These are phyloP conservation scores for Ulvella scutata DNA, from an alignment of 139 green algal genomes.

Conservation along the genomic window DNA sequence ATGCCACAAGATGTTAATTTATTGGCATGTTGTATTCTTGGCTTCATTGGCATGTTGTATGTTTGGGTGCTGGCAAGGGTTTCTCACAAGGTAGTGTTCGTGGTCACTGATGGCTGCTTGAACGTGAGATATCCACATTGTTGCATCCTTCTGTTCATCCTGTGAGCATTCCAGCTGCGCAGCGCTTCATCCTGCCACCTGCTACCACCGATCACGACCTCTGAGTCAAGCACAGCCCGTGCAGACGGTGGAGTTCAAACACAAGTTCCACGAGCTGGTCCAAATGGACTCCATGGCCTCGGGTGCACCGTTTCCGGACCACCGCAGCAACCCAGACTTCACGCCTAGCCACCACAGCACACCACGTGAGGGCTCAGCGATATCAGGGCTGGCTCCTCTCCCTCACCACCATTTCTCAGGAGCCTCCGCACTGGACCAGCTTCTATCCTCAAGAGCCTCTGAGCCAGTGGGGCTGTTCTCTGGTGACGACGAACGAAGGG, in stretches of 20 bases:
- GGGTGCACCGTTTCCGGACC: not conserved
- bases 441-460: not conserved
- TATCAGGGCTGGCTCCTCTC: not conserved
- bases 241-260: not conserved
- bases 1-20: too few species aligned
- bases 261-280: not conserved
- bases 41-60: too few species aligned
- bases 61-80: too few species aligned
- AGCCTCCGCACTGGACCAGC: not conserved
- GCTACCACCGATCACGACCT: not conserved
- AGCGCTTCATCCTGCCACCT: not conserved
- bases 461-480: not conserved
- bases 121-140: too few species aligned
- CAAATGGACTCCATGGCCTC: not conserved
- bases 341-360: not conserved
- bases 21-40: too few species aligned
- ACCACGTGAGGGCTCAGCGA: not conserved
- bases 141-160: too few species aligned
- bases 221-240: not conserved
- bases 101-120: too few species aligned
- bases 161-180: not conserved
- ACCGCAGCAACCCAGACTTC: not conserved
- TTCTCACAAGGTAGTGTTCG: too few species aligned
- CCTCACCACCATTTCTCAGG: not conserved
- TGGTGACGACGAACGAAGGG: not conserved